These are phyloP conservation scores for Monosporascus sp. DNA, from an alignment of 2,329 filamentous ascomycete species.

Conservation along the genomic window DNA sequence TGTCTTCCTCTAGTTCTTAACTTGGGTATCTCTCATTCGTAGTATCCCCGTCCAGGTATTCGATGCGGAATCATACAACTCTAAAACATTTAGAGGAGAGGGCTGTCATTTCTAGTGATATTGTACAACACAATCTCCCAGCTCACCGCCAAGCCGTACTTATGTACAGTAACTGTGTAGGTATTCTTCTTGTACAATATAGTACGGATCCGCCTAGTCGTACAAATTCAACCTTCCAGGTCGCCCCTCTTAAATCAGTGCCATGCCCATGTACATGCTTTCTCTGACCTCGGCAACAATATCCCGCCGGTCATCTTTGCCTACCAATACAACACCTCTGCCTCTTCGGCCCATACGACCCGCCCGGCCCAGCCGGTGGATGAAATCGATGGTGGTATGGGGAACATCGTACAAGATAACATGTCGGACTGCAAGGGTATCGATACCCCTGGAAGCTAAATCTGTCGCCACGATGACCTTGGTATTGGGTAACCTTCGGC, in stretches of 20 bases:
- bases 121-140: background rate
- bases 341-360: slow-evolving; percentile 90
- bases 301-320: slow-evolving; percentile 82
- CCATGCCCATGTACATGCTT: background rate
- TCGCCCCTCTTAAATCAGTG: background rate
- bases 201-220: background rate
- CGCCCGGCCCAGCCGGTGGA: slow-evolving; percentile 86
- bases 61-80: no score
- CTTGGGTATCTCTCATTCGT: no score
- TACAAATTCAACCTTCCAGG: background rate
- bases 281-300: slow-evolving; percentile 78
- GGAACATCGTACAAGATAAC: slow-evolving; percentile 97
- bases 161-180: background rate
- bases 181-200: background rate
- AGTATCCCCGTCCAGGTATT: no score
- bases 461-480: slow-evolving; percentile 95
- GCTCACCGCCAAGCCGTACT: no score
- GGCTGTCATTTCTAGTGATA: background rate
- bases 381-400: slow-evolving; percentile 95
- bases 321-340: slow-evolving; percentile 82
- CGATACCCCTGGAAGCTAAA: slow-evolving; percentile 85
- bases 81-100: no score
- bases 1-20: no score
- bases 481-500: slow-evolving; percentile 62
- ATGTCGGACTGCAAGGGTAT: slow-evolving; percentile 84